These are phyloP conservation scores for Emmonsiellopsis sp. DNA, from an alignment of 2,329 filamentous ascomycete genomes.

Conservation along the genomic window DNA sequence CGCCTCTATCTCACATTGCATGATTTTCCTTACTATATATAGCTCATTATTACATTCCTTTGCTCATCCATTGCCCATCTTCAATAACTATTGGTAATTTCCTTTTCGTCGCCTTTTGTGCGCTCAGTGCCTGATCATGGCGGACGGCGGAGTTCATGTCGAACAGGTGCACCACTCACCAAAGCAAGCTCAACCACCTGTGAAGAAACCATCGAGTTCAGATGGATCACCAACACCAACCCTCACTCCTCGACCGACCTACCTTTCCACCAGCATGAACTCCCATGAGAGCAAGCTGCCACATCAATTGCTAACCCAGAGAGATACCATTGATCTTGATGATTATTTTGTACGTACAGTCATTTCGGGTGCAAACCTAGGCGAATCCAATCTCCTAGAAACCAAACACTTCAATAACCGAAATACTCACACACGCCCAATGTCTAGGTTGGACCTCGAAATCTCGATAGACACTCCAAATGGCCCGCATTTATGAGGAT, in stretches of 20 bases:
- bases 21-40: no score
- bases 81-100: neutral
- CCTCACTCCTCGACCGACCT: slow-evolving; percentile 10
- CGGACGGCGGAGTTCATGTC: neutral
- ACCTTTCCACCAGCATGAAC: slow-evolving; percentile 5
- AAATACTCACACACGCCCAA: neutral
- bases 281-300: slow-evolving; percentile 8
- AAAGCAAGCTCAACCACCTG: neutral
- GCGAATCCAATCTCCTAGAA: no score
- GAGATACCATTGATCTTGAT: slow-evolving; percentile 40
- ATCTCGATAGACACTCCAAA: slow-evolving; percentile 65
- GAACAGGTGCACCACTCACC: neutral
- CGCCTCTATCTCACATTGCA: no score
- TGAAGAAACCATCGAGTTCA: neutral
- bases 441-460: slow-evolving; percentile 43
- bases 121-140: neutral
- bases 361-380: neutral
- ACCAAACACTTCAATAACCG: no score
- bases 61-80: no score
- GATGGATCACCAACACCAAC: neutral
- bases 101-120: neutral
- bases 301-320: slow-evolving; percentile 9
- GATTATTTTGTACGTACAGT: slow-evolving; percentile 48
- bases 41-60: no score
- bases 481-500: slow-evolving; percentile 66